Base-by-base conservation (phyloP, 768 basidiomycete species). In the Kwoniella heveanensis region DNA sequence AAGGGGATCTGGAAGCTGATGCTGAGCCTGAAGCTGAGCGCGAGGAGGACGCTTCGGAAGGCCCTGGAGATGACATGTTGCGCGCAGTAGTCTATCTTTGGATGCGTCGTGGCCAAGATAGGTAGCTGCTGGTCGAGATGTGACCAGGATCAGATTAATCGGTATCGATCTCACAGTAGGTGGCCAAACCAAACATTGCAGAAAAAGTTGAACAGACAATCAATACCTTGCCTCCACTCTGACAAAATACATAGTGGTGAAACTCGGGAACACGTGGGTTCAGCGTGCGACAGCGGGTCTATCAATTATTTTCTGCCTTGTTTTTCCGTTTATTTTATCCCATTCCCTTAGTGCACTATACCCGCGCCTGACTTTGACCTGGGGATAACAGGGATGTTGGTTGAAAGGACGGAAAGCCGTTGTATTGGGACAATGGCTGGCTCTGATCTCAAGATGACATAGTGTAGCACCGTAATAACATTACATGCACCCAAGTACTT, bases 1-100 rank as follows among this genome's bases (percentile, higher is more conserved):
- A 60, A 21, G 66, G 61, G 17, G 63, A 46, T 15, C 60, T 53
- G 21, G 57, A 51, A 1, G 37, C 57, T 54, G 59, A 26, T 24
- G 44, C 47, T 6, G 60, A 58, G 39, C 27, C 22, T 22, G 65
- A 66, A 22, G 26, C 17, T 3, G 55, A 66, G 1, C 65, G 61
- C 19, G 67, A 66, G 0, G 67, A 65, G 0, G 57, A 62, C 2
- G 70, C 64, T 51, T 57, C 59, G 10, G 65, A 67, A 2, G 62
- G 57, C 4, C 13, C 52, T 22, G 63, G 55, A 13, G 53, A 47
- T 9, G 61, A 55, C 47, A 57, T 48, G 30, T 4, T 51, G 24
- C 25, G 1, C 17, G 13, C 9, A 36, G 32, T 36, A 36, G 10
- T 36, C 21, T 37, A 17, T 49, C 12, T 21, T 21, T 12, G 3